Evolutionary conservation across 176 grass and related monocot genomes (phyloP).

Genomic region (Tillandsia fasciculata): DNA sequence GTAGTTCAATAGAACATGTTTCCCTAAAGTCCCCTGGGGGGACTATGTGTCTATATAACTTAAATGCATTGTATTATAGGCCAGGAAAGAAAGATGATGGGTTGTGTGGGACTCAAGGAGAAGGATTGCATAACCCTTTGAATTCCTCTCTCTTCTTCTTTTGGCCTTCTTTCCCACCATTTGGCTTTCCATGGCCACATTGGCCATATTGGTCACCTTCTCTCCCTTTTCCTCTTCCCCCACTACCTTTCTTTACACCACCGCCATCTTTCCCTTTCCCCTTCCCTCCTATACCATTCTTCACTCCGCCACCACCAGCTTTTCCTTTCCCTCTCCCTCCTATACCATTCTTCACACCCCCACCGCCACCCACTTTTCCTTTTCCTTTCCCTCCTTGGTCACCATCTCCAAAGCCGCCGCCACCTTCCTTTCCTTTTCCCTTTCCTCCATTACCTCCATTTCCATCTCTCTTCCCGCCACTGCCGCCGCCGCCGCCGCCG

Average conservation of each 20-base stretch:
- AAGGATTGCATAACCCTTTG: not conserved
- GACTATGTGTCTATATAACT: conserved; percentile 47
- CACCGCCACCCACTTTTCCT: conserved; percentile 32
- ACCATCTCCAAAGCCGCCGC: not conserved
- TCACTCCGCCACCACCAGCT: conserved; percentile 36
- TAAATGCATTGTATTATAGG: conserved; percentile 83
- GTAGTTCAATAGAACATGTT: conserved; percentile 47
- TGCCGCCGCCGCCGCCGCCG: conserved; percentile 31
- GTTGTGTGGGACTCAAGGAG: conserved; percentile 9
- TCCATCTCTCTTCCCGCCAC: conserved; percentile 10
- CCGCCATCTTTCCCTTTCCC: conserved; percentile 23
- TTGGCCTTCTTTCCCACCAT: conserved; percentile 42
- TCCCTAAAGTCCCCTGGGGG: conserved; percentile 19
- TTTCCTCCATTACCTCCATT: conserved; percentile 40
- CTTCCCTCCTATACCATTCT: conserved; percentile 58
- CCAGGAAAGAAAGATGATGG: conserved; percentile 27
- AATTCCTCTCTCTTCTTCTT: conserved; percentile 78
- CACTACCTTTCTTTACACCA: conserved; percentile 20
- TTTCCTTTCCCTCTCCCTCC: conserved; percentile 45
- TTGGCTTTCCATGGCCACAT: conserved; percentile 55
- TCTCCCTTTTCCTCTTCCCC: conserved; percentile 21
- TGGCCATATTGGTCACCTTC: conserved; percentile 16
- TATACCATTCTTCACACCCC: conserved; percentile 32
- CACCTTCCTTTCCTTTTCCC: conserved; percentile 18
- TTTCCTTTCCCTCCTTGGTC: conserved; percentile 26